Percentiles rank a stretch among this genome's conserved stretches.
These are phyloP conservation scores for Salvia sclarea DNA, from an alignment of 305 asterid species.

Conservation along the genomic window DNA sequence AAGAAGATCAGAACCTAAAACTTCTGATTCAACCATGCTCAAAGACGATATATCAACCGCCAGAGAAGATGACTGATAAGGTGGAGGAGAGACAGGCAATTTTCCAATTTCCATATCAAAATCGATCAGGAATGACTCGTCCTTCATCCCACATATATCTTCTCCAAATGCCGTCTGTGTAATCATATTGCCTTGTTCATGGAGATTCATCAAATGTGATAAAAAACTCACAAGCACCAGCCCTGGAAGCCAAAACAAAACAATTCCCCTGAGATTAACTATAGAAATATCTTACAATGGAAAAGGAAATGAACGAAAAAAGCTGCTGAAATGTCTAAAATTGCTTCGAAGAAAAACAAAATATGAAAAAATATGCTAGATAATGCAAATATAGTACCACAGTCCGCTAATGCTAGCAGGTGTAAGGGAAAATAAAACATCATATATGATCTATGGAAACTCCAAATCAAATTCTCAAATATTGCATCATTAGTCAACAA, in stretches of 20 bases:
- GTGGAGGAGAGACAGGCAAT: constrained; percentile 34
- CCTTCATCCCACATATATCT: constrained; percentile 33
- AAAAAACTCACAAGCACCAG: constrained; percentile 21
- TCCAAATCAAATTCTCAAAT: background rate
- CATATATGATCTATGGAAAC: background rate
- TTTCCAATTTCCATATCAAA: constrained; percentile 39
- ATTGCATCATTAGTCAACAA: background rate
- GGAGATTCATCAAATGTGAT: constrained; percentile 30
- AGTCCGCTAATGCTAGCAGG: constrained; percentile 3
- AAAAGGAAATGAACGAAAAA: constrained; percentile 14
- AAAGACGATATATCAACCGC: constrained; percentile 41
- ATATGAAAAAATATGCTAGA: background rate
- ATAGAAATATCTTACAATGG: constrained; percentile 8
- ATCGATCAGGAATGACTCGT: constrained; percentile 32
- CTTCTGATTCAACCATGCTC: constrained; percentile 41
- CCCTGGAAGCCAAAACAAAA: constrained; percentile 27
- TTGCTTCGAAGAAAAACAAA: background rate
- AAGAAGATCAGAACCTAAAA: constrained; percentile 46
- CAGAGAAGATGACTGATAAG: constrained; percentile 35
- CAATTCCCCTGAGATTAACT: constrained; percentile 29
- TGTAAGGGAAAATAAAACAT: background rate
- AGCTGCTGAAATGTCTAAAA: background rate
- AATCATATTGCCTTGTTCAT: constrained; percentile 31
- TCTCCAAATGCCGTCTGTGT: constrained; percentile 33
- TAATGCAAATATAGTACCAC: background rate